phyloP scores from a whole-genome alignment of 2,329 filamentous ascomycete species.

The Dactylellina cionopaga region DNA sequence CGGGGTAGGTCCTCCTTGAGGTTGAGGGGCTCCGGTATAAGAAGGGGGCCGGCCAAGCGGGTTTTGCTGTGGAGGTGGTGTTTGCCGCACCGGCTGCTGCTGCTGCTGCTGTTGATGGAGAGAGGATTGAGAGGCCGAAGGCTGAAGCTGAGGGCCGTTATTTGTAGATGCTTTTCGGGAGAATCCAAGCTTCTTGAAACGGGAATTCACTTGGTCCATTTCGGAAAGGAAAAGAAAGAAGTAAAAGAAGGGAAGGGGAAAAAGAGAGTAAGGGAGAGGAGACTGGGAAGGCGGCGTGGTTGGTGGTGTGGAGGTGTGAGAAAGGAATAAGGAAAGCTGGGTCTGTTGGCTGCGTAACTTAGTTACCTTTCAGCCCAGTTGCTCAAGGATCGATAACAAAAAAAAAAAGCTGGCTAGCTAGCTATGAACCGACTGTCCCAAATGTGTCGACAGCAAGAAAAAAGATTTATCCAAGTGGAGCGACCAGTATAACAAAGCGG shows the following conservation, averaged over 20 bases:
- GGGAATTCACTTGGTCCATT: constrained; percentile 66
- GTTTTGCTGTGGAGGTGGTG: constrained; percentile 60
- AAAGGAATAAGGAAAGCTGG: constrained; percentile 8
- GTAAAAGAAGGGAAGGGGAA: constrained; percentile 38
- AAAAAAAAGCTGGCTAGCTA: neutral
- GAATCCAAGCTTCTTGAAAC: constrained; percentile 65
- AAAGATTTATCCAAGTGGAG: too few species aligned
- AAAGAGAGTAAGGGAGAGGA: constrained; percentile 46
- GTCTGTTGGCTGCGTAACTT: neutral
- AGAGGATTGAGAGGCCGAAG: constrained; percentile 43
- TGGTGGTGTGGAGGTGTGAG: constrained; percentile 18
- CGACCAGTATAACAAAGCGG: too few species aligned
- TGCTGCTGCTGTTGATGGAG: constrained; percentile 62
- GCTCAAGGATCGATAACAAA: neutral
- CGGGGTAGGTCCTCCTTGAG: constrained; percentile 67
- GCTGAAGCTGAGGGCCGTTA: constrained; percentile 55
- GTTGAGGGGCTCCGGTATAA: constrained; percentile 69
- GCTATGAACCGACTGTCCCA: neutral
- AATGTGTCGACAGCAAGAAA: too few species aligned
- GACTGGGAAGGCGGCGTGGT: constrained; percentile 23
- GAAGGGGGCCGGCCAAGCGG: constrained; percentile 71
- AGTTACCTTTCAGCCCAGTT: constrained; percentile 4
- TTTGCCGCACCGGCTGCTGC: constrained; percentile 62
- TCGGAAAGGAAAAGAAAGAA: constrained; percentile 43
- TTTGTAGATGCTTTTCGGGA: constrained; percentile 60